A percentile compares a stretch with the other conserved stretches of the same genome.
Evolutionary conservation across 305 asterid species (phyloP).

Genomic region (Fraxinus angustifolia): DNA sequence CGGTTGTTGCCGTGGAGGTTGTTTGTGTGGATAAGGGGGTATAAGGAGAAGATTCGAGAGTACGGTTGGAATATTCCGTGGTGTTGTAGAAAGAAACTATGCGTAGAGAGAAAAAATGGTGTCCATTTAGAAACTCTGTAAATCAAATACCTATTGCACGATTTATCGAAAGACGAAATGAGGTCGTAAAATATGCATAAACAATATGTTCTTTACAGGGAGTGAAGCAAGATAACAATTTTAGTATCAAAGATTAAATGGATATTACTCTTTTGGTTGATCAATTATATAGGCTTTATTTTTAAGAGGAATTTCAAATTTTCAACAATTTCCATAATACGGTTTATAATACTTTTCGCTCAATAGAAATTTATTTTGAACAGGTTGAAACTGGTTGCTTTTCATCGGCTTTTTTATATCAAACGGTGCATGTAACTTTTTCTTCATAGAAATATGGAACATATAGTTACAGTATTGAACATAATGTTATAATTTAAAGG

Average conservation of each 20-base stretch:
- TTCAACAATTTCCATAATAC: not conserved
- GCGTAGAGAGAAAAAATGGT: not conserved
- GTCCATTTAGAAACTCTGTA: not conserved
- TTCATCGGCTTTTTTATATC: not conserved
- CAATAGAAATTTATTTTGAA: too few species aligned
- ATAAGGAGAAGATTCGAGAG: not conserved
- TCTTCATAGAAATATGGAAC: not conserved
- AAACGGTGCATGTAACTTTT: not conserved
- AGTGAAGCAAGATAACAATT: not conserved
- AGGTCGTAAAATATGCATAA: not conserved
- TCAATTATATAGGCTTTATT: not conserved
- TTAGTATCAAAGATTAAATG: not conserved
- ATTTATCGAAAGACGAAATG: not conserved
- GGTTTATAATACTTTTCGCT: not conserved
- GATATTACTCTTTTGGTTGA: not conserved
- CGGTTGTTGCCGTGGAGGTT: not conserved
- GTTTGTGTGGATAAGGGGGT: not conserved
- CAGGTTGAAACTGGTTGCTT: too few species aligned
- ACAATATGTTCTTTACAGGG: not conserved
- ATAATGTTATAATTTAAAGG: not conserved
- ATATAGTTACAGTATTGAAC: not conserved
- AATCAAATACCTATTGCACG: too few species aligned
- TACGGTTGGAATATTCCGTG: not conserved
- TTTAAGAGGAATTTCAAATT: not conserved
- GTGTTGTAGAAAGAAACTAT: not conserved